Percentiles rank a stretch among this genome's conserved stretches.
Conservation (phyloP, 2,329 filamentous ascomycete genomes). For the Aspergillus melleus region DNA sequence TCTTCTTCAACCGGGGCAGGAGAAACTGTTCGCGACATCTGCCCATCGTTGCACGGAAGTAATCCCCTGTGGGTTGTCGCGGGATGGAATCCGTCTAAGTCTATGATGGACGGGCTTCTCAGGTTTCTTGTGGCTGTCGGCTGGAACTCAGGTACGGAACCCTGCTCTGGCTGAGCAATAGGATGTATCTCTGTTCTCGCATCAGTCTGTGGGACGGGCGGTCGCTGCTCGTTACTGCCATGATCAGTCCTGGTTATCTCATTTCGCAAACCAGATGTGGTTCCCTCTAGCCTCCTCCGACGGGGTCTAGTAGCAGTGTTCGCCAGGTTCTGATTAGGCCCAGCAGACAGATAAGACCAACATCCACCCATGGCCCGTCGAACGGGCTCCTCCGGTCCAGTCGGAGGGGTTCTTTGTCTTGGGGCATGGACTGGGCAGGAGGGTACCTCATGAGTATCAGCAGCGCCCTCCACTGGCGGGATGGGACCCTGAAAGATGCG, state of each 20-base stretch:
- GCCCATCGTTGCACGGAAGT: not conserved
- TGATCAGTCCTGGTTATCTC: not conserved
- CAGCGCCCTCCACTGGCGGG: not conserved
- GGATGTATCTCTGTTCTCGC: no score
- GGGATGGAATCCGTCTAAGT: not conserved
- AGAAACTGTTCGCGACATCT: not conserved
- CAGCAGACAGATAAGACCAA: slow-evolving; percentile 15
- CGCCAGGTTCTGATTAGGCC: not conserved
- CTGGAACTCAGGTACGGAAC: not conserved
- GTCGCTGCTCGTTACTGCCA: not conserved
- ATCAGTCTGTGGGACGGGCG: not conserved
- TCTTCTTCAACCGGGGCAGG: not conserved
- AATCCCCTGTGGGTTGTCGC: not conserved
- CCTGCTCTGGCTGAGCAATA: not conserved
- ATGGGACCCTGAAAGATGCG: not conserved
- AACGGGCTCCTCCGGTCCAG: slow-evolving; percentile 5
- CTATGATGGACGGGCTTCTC: not conserved
- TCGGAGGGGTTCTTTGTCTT: not conserved
- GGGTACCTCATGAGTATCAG: not conserved
- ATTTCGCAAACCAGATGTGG: slow-evolving; percentile 12
- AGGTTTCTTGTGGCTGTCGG: not conserved
- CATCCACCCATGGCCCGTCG: slow-evolving; percentile 14
- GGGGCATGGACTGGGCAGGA: not conserved
- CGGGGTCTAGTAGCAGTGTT: slow-evolving; percentile 13
- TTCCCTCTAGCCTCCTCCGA: slow-evolving; percentile 15